A percentile compares a stretch with the other conserved stretches of the same genome.
Conservation (phyloP, 495 filamentous ascomycete species). For the Aspergillus heteromorphus region DNA sequence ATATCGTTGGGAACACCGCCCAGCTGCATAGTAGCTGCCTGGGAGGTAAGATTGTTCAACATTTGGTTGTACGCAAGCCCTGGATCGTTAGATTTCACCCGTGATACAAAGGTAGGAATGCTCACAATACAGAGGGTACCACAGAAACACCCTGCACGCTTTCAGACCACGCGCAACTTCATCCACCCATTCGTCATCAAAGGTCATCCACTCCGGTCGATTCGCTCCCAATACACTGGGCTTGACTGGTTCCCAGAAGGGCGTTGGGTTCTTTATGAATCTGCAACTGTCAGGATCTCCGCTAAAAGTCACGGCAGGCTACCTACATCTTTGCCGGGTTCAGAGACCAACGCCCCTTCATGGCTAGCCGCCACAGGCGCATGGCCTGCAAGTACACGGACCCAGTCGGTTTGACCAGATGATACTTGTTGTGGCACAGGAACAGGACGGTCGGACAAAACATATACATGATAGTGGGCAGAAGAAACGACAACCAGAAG, state of each 20-base stretch:
- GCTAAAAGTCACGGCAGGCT: not conserved
- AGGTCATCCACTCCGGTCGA: conserved; percentile 58
- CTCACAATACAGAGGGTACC: conserved; percentile 62
- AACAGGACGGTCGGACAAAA: conserved; percentile 60
- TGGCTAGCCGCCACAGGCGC: conserved; percentile 49
- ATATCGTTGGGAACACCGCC: conserved; percentile 74
- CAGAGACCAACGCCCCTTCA: conserved; percentile 59
- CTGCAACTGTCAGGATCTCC: conserved; percentile 20
- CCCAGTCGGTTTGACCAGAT: conserved; percentile 52
- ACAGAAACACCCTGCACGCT: conserved; percentile 64
- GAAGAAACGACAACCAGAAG: conserved; percentile 62
- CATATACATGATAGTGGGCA: conserved; percentile 54
- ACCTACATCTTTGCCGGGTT: conserved; percentile 42
- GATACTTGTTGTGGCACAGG: conserved; percentile 56
- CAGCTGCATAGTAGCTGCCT: conserved; percentile 66
- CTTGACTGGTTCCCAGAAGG: conserved; percentile 62
- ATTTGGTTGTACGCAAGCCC: conserved; percentile 55
- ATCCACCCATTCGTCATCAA: conserved; percentile 71
- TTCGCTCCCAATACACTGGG: conserved; percentile 47
- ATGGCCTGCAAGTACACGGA: conserved; percentile 57
- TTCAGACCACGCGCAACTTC: conserved; percentile 63
- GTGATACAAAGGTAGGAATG: not conserved
- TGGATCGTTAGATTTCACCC: conserved; percentile 1
- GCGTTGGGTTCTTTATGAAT: conserved; percentile 44
- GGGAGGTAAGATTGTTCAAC: conserved; percentile 68